Evolutionary conservation across 139 green algal species (phyloP).

Genomic region (Desmodesmus armatus): DNA sequence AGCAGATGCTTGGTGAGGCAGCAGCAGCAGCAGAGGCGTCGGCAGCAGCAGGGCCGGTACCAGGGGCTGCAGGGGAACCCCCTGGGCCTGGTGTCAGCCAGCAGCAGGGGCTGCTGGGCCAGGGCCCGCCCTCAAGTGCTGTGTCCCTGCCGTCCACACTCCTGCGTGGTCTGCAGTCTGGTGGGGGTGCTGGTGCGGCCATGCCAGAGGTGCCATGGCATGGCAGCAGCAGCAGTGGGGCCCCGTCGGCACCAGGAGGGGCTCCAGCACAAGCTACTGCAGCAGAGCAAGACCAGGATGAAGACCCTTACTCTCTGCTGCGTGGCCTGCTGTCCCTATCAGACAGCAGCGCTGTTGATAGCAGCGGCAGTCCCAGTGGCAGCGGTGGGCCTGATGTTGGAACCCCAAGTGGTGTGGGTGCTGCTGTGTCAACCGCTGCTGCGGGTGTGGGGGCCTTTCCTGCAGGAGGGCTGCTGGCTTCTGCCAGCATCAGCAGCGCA

Average conservation of each 20-base stretch:
- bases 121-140: neutral
- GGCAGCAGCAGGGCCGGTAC: neutral
- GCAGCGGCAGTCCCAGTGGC: neutral
- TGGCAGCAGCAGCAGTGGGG: neutral
- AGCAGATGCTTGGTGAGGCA: constrained; percentile 27
- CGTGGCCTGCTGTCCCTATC: constrained; percentile 31
- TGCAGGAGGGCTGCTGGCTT: neutral
- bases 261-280: neutral
- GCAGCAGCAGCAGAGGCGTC: constrained; percentile 26
- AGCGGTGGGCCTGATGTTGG: neutral
- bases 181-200: neutral
- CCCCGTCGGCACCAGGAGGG: neutral
- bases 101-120: neutral
- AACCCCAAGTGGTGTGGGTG: no score
- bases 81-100: neutral
- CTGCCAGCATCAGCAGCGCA: constrained; percentile 5
- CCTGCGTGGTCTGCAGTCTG: neutral
- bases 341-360: neutral
- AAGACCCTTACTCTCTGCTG: neutral
- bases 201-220: no score
- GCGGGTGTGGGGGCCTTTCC: neutral
- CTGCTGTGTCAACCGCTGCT: no score
- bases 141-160: constrained; percentile 33
- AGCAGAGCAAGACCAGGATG: neutral
- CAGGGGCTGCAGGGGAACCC: neutral